Conservation (phyloP, 305 asterid species). For the Fraxinus albicans region DNA sequence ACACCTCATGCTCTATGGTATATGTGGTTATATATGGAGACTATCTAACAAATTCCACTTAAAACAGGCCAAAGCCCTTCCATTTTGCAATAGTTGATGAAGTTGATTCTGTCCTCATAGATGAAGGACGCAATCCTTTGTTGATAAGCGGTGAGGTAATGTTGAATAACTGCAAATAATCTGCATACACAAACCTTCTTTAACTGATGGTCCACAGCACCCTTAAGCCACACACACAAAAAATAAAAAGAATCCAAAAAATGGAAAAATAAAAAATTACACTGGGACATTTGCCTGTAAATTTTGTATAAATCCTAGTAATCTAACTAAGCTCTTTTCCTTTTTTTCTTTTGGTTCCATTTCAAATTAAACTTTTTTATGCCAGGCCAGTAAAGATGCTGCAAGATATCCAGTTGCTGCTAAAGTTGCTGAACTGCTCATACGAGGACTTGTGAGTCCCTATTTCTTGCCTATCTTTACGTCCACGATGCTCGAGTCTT, state of each 20-base stretch:
- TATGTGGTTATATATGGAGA: slow-evolving; percentile 12
- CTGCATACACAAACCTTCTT: neutral
- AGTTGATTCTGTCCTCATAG: slow-evolving; percentile 97
- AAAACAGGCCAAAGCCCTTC: slow-evolving; percentile 94
- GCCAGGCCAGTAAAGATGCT: slow-evolving; percentile 83
- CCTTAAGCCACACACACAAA: neutral
- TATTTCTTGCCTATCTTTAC: slow-evolving; percentile 6
- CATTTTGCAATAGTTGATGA: slow-evolving; percentile 98
- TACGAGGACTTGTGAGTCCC: slow-evolving; percentile 66
- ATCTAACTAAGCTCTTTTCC: neutral
- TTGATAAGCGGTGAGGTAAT: slow-evolving; percentile 94
- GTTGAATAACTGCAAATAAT: slow-evolving; percentile 21
- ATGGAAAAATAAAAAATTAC: slow-evolving; percentile 8
- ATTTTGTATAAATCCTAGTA: slow-evolving; percentile 13
- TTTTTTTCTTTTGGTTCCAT: slow-evolving; percentile 7
- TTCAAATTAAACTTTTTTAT: slow-evolving; percentile 21
- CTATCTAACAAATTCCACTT: slow-evolving; percentile 18
- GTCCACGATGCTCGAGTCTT: neutral
- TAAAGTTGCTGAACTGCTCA: slow-evolving; percentile 90
- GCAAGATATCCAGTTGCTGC: slow-evolving; percentile 97
- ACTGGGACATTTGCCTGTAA: slow-evolving; percentile 7
- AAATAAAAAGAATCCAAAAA: neutral
- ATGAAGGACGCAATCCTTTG: slow-evolving; percentile 97
- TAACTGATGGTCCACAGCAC: neutral
- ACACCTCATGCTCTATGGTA: slow-evolving; percentile 18